A percentile compares a stretch with the other conserved stretches of the same genome.
Conservation (phyloP, 2,329 filamentous ascomycete species). For the Mycosphaerella sp. region DNA sequence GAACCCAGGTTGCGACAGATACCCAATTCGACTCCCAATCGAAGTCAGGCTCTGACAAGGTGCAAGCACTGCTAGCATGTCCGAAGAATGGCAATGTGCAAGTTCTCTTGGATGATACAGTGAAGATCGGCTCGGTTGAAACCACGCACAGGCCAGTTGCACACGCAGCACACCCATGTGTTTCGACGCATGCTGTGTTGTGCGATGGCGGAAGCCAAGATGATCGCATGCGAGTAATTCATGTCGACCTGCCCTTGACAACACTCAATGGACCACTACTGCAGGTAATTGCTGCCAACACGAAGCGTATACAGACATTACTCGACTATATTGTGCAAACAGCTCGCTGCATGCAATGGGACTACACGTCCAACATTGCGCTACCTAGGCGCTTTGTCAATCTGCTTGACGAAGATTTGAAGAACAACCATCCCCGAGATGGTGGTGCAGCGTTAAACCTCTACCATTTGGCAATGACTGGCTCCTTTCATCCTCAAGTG, state of each 20-base stretch:
- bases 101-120: conserved; percentile 29
- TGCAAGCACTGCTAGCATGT: conserved; percentile 23
- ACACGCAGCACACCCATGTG: conserved; percentile 65
- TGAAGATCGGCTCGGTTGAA: conserved; percentile 25
- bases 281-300: conserved; percentile 76
- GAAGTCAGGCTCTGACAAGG: conserved; percentile 6
- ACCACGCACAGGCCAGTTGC: conserved; percentile 24
- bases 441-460: conserved; percentile 67
- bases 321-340: conserved; percentile 78
- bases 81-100: conserved; percentile 18
- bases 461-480: conserved; percentile 78
- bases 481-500: conserved; percentile 66
- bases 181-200: conserved; percentile 70
- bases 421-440: conserved; percentile 49
- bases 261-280: conserved; percentile 53
- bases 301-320: conserved; percentile 76
- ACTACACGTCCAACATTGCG: conserved; percentile 77
- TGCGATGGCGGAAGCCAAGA: conserved; percentile 8
- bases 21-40: conserved; percentile 22
- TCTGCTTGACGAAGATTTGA: conserved; percentile 63
- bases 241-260: conserved; percentile 25
- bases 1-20: conserved; percentile 24
- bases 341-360: conserved; percentile 68
- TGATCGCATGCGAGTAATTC: conserved; percentile 11
- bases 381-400: conserved; percentile 37